Base-by-base conservation (phyloP, 1,284 basidiomycete species). In the Laetiporus sulphureus region DNA sequence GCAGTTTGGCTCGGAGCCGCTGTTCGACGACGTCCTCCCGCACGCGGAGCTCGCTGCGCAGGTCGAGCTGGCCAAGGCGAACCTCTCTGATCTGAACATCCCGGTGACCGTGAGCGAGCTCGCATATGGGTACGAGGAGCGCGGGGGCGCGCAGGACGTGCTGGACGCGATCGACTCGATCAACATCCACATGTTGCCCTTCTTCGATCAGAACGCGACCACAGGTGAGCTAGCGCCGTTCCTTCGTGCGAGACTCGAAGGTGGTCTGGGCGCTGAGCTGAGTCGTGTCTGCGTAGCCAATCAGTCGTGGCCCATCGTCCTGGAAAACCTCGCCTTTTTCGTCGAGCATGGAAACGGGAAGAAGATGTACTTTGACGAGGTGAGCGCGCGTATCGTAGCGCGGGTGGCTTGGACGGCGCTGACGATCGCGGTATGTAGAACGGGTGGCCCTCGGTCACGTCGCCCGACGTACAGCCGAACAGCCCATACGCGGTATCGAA, bases 1-100 rank as follows among this genome's bases (percentile, higher is more conserved):
- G 5, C 79, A 83, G 45, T 81, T 85, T 44, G 83, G 83, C n/a
- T 82, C 79, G 0, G 84, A 88, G 52, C 85, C 85, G 3, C 62
- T 89, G 22, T 89, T 63, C 52, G 84, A 87, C 55, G 43, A 62
- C 38, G 83, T 75, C 19, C 62, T 88, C 21, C 59, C 68, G 4
- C 68, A 73, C 20, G 36, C 56, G 1, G 59, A 67, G 27, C 72
- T 89, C n/a, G 76, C 79, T 2, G 49, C 60, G 0, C 72, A 87
- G 57, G 75, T 87, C 15, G 57, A 45, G 7, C 54, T 58, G 1
- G 69, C 75, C 20, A 79, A 79, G 55, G 49, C 58, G 16, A 72
- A 69, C 44, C 60, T 87, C 15, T 64, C 71, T 7, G 64, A 56
- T 47, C 63, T 83, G 11, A 60, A 69, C 25, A 83, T 87, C 31